These are phyloP conservation scores for Isoetes engelmannii DNA, from an alignment of 83 land plant species.

Conservation along the genomic window DNA sequence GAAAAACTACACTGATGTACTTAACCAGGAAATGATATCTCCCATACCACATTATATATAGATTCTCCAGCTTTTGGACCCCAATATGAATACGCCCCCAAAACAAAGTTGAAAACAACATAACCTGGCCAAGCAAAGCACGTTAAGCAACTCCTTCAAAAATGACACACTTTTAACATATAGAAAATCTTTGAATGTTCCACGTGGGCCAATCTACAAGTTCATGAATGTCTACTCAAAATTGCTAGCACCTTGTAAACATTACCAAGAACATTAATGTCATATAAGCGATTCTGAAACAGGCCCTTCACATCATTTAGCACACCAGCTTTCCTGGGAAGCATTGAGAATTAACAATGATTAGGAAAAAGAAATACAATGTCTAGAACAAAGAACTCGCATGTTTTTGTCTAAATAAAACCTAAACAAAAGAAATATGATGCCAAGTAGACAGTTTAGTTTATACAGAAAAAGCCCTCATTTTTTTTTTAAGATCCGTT, in stretches of 20 bases:
- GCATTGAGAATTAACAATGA: background rate
- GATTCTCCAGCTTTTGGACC: constrained; percentile 95
- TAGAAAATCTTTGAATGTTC: background rate
- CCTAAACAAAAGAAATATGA: no score
- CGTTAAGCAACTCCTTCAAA: background rate
- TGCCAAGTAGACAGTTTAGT: no score
- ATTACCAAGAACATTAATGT: constrained; percentile 78
- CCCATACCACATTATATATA: constrained; percentile 78
- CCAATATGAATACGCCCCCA: constrained; percentile 99
- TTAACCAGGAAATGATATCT: background rate
- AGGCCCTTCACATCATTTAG: constrained; percentile 58
- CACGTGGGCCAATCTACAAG: background rate
- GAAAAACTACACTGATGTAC: background rate
- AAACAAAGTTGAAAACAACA: constrained; percentile 85
- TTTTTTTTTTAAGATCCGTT: no score
- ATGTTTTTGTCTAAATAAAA: no score
- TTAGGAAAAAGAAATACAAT: background rate
- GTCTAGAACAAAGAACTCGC: background rate
- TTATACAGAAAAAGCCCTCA: no score
- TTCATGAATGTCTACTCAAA: background rate
- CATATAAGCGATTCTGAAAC: constrained; percentile 45
- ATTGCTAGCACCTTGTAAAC: background rate
- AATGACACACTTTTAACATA: background rate
- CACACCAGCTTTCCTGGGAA: constrained; percentile 18
- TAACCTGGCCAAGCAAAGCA: constrained; percentile 54